These are phyloP conservation scores for Rhizopogon vulgaris DNA, from an alignment of 768 basidiomycete genomes.

Conservation along the genomic window DNA sequence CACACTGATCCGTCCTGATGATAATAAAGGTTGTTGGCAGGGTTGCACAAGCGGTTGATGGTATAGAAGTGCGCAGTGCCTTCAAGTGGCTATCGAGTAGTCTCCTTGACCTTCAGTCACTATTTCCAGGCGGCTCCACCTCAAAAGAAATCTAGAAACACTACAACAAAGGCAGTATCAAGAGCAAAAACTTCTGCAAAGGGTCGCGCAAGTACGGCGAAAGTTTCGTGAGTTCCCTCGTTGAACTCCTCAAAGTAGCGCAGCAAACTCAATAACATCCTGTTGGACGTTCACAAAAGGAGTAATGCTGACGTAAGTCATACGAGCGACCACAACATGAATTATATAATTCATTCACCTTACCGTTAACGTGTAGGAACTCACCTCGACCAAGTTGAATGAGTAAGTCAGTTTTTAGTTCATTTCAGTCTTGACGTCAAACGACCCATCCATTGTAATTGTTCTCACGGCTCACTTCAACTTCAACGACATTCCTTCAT, in stretches of 20 bases:
- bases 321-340: constrained; percentile 6
- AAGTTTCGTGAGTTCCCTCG: constrained; percentile 9
- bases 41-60: constrained; percentile 10
- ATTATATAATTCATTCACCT: constrained; percentile 5
- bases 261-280: not conserved
- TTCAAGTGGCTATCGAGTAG: not conserved
- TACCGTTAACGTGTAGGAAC: constrained; percentile 16
- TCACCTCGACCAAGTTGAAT: constrained; percentile 18
- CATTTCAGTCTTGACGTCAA: constrained; percentile 9
- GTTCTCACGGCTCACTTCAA: constrained; percentile 1
- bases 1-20: constrained; percentile 4
- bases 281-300: constrained; percentile 5
- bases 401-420: constrained; percentile 25
- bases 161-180: constrained; percentile 12
- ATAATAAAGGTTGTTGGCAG: constrained; percentile 18
- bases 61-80: constrained; percentile 18
- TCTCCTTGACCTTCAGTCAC: constrained; percentile 6
- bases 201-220: constrained; percentile 14
- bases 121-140: constrained; percentile 19
- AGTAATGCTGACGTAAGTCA: constrained; percentile 29
- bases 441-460: constrained; percentile 7
- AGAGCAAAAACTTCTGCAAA: constrained; percentile 12
- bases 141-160: constrained; percentile 37
- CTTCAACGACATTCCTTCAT: constrained; percentile 37
- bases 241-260: not conserved